These are phyloP conservation scores for Didymella sp. DNA, from an alignment of 2,329 filamentous ascomycete species.

Conservation along the genomic window DNA sequence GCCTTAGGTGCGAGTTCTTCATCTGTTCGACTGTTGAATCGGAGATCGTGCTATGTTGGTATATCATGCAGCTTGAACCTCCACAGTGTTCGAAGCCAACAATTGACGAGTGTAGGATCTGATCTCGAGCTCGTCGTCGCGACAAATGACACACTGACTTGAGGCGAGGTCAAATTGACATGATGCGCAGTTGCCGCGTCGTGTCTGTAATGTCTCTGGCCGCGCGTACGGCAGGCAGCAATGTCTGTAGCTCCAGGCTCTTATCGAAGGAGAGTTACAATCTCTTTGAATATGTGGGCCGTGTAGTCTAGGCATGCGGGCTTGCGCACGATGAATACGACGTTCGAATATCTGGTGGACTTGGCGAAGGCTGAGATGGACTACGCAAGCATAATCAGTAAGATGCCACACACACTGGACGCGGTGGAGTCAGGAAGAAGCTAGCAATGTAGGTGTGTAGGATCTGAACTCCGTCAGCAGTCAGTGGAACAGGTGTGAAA, in stretches of 20 bases:
- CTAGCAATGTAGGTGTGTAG: not conserved
- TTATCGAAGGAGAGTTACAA: not conserved
- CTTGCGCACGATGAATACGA: slow-evolving; percentile 2
- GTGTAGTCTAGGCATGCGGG: not conserved
- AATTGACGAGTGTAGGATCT: no score
- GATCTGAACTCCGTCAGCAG: not conserved
- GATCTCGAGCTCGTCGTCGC: not conserved
- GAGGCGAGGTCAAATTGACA: not conserved
- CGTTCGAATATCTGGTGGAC: not conserved
- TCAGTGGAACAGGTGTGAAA: not conserved
- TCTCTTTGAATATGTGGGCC: not conserved
- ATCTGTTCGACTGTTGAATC: no score
- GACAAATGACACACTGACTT: not conserved
- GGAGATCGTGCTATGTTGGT: not conserved
- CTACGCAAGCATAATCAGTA: slow-evolving; percentile 1
- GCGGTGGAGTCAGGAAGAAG: no score
- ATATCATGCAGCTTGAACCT: not conserved
- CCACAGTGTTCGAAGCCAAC: not conserved
- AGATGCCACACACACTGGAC: no score
- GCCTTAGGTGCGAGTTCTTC: no score
- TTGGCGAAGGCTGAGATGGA: not conserved
- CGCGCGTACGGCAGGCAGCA: not conserved
- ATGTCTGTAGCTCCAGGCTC: not conserved
- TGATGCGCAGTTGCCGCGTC: not conserved
- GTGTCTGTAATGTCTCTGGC: not conserved